Base-by-base conservation (phyloP, 1,284 basidiomycete genomes). In the Rugosomyces carneus region DNA sequence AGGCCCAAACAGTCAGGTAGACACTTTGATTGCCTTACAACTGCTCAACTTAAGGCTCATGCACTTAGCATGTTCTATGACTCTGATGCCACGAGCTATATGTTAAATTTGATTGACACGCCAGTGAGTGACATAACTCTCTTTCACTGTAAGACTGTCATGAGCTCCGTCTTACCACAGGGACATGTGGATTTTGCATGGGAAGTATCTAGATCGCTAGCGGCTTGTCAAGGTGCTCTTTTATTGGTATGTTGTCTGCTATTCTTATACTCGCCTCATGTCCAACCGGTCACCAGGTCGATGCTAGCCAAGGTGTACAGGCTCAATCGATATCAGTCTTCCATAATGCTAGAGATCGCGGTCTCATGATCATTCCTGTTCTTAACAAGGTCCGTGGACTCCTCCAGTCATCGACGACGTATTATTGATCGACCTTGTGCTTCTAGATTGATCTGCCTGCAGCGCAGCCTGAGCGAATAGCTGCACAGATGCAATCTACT, bases 281-380 rank as follows among this genome's bases (percentile, higher is more conserved):
- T 7, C 26, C 29, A 36, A 44, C 31, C 9, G 15, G 13, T 69
- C 5, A 9, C 5, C 46, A 75, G 71, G 89, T 97, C 0, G 95
- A 99, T 61, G 92, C 94, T 10, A 93, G 92, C 37, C 95, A 98
- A 72, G 95, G 95, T 10, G 85, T 99, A 4, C 96, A 99, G 67
- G 95, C 96, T 0, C 96, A 99, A 66, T 93, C 94, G 4, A 84
- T 99, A 46, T 95, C 92, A 0, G 96, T 99, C 4, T 95, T 89
- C 57, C 89, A 95, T 56, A 80, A 89, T 44, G 94, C 94, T 0
- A 75, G 77, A 57, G 89, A 93, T 60, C 77, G 84, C 40, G 83
- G 88, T 1, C 69, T 98, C 16, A 84, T 76, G 29, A 88, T 99
- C 44, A 87, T 99, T 34, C 93, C 95, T 1, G 88, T 97, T 15